These are phyloP conservation scores for Neurospora sp. DNA, from an alignment of 2,329 filamentous ascomycete species.

Conservation along the genomic window DNA sequence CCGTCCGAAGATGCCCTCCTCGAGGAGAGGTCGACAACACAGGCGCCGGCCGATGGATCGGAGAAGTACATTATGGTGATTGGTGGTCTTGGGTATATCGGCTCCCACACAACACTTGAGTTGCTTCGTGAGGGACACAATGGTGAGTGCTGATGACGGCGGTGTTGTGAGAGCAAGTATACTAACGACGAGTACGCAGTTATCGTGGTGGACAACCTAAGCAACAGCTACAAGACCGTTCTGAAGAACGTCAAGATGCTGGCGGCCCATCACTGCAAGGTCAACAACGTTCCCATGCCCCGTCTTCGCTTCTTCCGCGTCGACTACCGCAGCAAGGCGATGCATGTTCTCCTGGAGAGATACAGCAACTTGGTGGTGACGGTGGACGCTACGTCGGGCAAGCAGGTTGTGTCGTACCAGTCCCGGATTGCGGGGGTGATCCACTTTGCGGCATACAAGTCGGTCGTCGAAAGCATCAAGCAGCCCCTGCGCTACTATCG, in stretches of 20 bases:
- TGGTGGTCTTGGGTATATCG: conserved; percentile 45
- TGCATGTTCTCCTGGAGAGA: conserved; percentile 28
- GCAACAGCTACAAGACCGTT: conserved; percentile 31
- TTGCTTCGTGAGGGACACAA: conserved; percentile 44
- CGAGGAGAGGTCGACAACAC: background rate
- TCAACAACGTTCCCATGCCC: conserved; percentile 16
- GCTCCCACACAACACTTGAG: conserved; percentile 45
- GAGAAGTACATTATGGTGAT: conserved; percentile 36
- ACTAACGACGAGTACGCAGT: conserved; percentile 17
- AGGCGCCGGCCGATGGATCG: background rate
- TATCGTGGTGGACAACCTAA: conserved; percentile 35
- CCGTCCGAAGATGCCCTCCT: background rate
- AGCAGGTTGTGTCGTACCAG: conserved; percentile 15
- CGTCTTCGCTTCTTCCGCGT: conserved; percentile 28
- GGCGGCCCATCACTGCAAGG: conserved; percentile 19
- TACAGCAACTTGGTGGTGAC: conserved; percentile 19
- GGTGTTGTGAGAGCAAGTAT: background rate
- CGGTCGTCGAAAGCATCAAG: conserved; percentile 53
- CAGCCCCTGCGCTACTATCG: conserved; percentile 54
- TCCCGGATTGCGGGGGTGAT: conserved; percentile 55
- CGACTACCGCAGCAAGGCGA: conserved; percentile 28
- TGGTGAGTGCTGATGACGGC: conserved; percentile 15
- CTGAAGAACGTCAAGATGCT: conserved; percentile 21
- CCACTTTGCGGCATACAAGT: conserved; percentile 60
- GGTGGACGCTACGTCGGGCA: conserved; percentile 7